Conservation (phyloP, 2,329 filamentous ascomycete genomes). For the Scytalidium lignicola region DNA sequence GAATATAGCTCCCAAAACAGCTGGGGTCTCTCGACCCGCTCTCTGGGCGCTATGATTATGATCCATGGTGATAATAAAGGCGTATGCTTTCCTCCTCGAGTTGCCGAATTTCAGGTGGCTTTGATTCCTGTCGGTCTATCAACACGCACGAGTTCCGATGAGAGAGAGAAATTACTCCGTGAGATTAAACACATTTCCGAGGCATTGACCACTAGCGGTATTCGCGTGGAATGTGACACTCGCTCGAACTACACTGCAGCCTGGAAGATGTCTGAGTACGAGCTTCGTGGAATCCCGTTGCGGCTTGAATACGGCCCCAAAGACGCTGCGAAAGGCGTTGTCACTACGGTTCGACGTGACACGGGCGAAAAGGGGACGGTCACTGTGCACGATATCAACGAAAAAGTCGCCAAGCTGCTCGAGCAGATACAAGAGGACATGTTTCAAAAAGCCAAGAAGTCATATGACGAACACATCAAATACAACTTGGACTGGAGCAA, state of each 20-base stretch:
- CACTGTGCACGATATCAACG: constrained; percentile 66
- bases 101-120: constrained; percentile 80
- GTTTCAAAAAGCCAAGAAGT: constrained; percentile 40
- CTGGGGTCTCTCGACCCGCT: constrained; percentile 95
- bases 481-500: too few relatives aligned
- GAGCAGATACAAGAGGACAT: constrained; percentile 88
- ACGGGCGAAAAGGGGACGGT: constrained; percentile 78
- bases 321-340: constrained; percentile 78
- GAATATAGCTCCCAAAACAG: constrained; percentile 65
- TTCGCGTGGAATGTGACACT: constrained; percentile 77
- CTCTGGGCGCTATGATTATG: constrained; percentile 98
- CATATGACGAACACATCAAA: too few relatives aligned
- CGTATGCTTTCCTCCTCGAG: constrained; percentile 84
- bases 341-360: constrained; percentile 84
- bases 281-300: constrained; percentile 90
- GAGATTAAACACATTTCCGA: constrained; percentile 68
- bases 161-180: constrained; percentile 68
- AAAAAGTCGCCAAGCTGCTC: constrained; percentile 72
- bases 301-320: constrained; percentile 95
- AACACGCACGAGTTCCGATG: constrained; percentile 78
- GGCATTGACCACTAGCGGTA: constrained; percentile 64
- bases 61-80: constrained; percentile 96
- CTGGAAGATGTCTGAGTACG: constrained; percentile 99
- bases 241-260: constrained; percentile 89
- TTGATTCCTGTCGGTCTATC: constrained; percentile 91